Evolutionary conservation across 257 asterid genomes (phyloP), one percentile per base, ranked within the genome.

Genomic region (Capsicum pubescens): DNA sequence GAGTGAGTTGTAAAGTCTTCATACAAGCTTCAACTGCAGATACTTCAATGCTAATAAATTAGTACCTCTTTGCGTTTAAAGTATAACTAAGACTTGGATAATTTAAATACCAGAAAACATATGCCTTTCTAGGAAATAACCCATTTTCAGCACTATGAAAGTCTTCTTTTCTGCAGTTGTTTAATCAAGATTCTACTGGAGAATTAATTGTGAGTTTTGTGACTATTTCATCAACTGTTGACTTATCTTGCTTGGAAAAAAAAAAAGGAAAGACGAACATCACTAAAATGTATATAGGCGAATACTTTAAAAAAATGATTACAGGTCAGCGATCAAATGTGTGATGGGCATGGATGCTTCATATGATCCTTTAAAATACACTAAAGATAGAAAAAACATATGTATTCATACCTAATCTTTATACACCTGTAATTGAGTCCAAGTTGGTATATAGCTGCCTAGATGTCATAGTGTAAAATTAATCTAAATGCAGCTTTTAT

Each of bases 1-100:
- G 98, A 96, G 99, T 94, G 91, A 89, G 97, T 89, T 82, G n/a
- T 56, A 50, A 84, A 50, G 61, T 74, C 61, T 50, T 21, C 42
- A 3, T 50, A 21, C 61, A 74, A 6, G 81, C 81, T 74, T 50
- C 46, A 11, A 8, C 9, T 48, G 80, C 42, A 6, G 80, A 72
- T 0, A 19, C 80, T 72, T 48, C 7, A 46, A 21, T 46, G 58
- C 80, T 72, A 72, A 39, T 72, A 46, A 72, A 11, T n/a, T 46
- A 46, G 58, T 72, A 48, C 11, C 80, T 72, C 59, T 46, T n/a
- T 72, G 32, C 11, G 7, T 48, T n/a, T 3, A 72, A 46, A n/a
- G 39, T 46, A 72, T 46, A 72, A 72, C 80, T 72, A 19, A 72
- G 59, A 72, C 80, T 72, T 46, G 59, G 36, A 72, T 72, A 72